phyloP scores from a whole-genome alignment of 768 basidiomycete genomes.

The Leucocoprinus sp. region DNA sequence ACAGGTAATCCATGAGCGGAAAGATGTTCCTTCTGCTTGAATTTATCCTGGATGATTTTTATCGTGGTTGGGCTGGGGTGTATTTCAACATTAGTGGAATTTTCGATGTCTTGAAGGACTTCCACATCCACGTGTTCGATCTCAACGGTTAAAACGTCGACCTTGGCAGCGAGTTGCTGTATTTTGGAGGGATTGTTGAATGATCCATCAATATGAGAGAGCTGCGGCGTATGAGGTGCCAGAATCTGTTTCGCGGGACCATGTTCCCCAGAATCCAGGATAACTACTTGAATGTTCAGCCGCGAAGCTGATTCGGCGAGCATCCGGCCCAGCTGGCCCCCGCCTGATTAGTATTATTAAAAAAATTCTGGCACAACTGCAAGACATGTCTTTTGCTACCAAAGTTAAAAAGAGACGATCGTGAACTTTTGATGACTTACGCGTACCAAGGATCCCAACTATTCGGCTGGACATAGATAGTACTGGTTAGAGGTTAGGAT shows the following conservation, averaged over 20 bases:
- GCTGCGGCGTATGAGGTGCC: conserved; percentile 38
- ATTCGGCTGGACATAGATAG: conserved; percentile 38
- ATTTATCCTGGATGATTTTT: conserved; percentile 80
- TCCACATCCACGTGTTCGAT: conserved; percentile 91
- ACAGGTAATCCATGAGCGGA: conserved; percentile 50
- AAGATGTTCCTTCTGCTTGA: conserved; percentile 71
- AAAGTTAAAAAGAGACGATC: conserved; percentile 4
- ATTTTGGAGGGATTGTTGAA: conserved; percentile 80
- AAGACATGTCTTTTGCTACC: conserved; percentile 10
- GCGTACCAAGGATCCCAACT: conserved; percentile 46
- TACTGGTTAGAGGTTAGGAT: too few relatives aligned
- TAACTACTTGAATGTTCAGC: conserved; percentile 72
- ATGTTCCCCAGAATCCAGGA: conserved; percentile 76
- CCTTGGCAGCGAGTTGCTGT: conserved; percentile 65
- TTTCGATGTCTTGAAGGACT: conserved; percentile 58
- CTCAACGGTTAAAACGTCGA: conserved; percentile 88
- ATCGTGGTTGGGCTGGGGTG: conserved; percentile 83
- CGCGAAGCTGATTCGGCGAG: conserved; percentile 83
- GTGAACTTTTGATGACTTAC: conserved; percentile 21
- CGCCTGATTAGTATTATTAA: conserved; percentile 46
- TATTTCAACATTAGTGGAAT: conserved; percentile 29
- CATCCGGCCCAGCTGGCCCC: conserved; percentile 98
- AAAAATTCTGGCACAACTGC: conserved; percentile 5
- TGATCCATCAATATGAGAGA: conserved; percentile 77
- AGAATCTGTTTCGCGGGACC: conserved; percentile 88